phyloP scores from a whole-genome alignment of 176 grass and related monocot genomes.

The Phoenix dactylifera region DNA sequence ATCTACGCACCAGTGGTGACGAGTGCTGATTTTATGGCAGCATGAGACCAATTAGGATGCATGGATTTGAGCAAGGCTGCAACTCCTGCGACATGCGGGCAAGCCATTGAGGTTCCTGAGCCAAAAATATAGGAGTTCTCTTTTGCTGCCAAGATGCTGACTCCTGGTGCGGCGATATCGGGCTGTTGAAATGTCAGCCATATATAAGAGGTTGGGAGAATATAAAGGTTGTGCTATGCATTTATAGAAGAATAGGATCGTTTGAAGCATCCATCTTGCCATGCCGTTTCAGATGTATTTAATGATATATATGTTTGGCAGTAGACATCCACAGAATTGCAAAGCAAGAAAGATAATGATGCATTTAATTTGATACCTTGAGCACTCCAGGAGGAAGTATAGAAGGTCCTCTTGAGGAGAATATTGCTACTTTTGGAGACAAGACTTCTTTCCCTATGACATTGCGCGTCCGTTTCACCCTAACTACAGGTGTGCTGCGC shows the following conservation, averaged over 20 bases:
- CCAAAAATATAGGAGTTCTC: slow-evolving; percentile 4
- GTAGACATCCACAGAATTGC: too few relatives aligned
- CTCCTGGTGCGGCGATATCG: slow-evolving; percentile 54
- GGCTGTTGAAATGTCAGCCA: slow-evolving; percentile 23
- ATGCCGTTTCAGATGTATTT: too few relatives aligned
- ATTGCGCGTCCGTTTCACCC: background rate
- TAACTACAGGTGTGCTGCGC: background rate
- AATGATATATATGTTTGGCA: too few relatives aligned
- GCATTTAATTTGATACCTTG: background rate
- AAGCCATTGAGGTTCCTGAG: slow-evolving; percentile 47
- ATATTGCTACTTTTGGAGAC: slow-evolving; percentile 13
- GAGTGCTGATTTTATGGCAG: slow-evolving; percentile 54
- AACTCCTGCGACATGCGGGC: slow-evolving; percentile 50
- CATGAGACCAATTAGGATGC: slow-evolving; percentile 56
- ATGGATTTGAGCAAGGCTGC: slow-evolving; percentile 53
- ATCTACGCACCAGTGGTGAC: slow-evolving; percentile 40
- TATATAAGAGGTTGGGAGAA: too few relatives aligned
- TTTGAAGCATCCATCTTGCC: too few relatives aligned
- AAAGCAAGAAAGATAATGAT: too few relatives aligned
- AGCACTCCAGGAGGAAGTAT: background rate
- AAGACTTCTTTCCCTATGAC: slow-evolving; percentile 2
- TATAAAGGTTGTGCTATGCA: too few relatives aligned
- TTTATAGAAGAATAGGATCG: too few relatives aligned
- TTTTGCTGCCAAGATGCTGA: slow-evolving; percentile 37
- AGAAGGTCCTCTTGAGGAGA: slow-evolving; percentile 15